Evolutionary conservation across 257 asterid species (phyloP).

Genomic region (Paulownia fortunei): DNA sequence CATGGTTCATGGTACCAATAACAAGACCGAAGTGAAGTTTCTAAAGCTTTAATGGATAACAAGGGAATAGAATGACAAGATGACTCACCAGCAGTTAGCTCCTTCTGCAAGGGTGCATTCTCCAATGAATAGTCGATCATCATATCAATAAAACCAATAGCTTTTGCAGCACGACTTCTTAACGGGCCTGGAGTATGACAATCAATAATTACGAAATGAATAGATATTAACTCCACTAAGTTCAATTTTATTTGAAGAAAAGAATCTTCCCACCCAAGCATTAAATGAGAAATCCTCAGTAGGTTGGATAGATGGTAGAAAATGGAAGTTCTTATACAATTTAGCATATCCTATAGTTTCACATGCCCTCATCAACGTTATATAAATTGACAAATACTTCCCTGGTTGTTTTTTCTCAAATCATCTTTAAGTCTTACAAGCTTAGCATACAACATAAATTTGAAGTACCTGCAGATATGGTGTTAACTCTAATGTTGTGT

Average conservation of each 20-base stretch:
- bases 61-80: too few relatives aligned
- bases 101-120: slow-evolving; percentile 96
- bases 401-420: neutral
- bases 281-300: too few relatives aligned
- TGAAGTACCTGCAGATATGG: slow-evolving; percentile 95
- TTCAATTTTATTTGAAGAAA: neutral
- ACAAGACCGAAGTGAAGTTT: too few relatives aligned
- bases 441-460: neutral
- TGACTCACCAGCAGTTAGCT: slow-evolving; percentile 89
- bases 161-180: slow-evolving; percentile 99
- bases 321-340: neutral
- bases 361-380: neutral
- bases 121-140: slow-evolving; percentile 92
- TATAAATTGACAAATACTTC: neutral
- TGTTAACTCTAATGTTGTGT: slow-evolving; percentile 80
- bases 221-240: neutral
- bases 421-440: neutral
- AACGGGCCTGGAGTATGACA: slow-evolving; percentile 71
- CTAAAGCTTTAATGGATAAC: too few relatives aligned
- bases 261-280: neutral
- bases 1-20: too few relatives aligned
- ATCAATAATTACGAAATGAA: neutral
- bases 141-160: slow-evolving; percentile 97
- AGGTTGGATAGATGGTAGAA: neutral
- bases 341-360: neutral